Evolutionary conservation across 768 basidiomycete species (phyloP).

Genomic region (Mycena alexandri): DNA sequence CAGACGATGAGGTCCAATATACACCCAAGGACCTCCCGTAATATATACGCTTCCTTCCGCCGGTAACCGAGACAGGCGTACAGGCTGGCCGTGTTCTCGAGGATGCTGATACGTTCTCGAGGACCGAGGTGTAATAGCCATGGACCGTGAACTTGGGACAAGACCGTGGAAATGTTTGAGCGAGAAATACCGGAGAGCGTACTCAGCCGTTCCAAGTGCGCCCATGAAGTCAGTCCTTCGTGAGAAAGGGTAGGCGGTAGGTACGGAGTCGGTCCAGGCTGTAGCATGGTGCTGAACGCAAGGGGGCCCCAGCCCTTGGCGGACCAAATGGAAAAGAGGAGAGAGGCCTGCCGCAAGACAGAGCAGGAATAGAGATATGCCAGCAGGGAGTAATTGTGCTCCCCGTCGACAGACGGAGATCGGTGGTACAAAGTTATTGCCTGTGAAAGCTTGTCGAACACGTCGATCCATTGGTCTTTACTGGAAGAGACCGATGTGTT

Average conservation of each 20-base stretch:
- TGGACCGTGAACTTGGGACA: constrained; percentile 87
- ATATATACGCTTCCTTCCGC: constrained; percentile 89
- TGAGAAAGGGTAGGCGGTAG: constrained; percentile 70
- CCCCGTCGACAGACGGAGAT: constrained; percentile 65
- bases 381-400: constrained; percentile 71
- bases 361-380: constrained; percentile 76
- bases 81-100: constrained; percentile 79
- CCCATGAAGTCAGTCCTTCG: constrained; percentile 58
- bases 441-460: constrained; percentile 80
- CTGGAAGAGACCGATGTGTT: constrained; percentile 63
- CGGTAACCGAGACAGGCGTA: constrained; percentile 87
- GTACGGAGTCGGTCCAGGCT: constrained; percentile 69
- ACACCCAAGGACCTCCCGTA: constrained; percentile 89
- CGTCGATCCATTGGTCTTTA: constrained; percentile 83
- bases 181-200: constrained; percentile 78
- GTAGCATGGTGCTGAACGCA: constrained; percentile 81
- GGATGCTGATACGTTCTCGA: constrained; percentile 77
- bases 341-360: constrained; percentile 78
- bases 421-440: constrained; percentile 73
- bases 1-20: constrained; percentile 89
- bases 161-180: constrained; percentile 69
- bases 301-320: constrained; percentile 90
- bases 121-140: constrained; percentile 87
- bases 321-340: constrained; percentile 85
- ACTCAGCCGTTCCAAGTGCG: constrained; percentile 74